Evolutionary conservation across 177 flowering plant genomes (phyloP).

Genomic region (Vitis hybrid): DNA sequence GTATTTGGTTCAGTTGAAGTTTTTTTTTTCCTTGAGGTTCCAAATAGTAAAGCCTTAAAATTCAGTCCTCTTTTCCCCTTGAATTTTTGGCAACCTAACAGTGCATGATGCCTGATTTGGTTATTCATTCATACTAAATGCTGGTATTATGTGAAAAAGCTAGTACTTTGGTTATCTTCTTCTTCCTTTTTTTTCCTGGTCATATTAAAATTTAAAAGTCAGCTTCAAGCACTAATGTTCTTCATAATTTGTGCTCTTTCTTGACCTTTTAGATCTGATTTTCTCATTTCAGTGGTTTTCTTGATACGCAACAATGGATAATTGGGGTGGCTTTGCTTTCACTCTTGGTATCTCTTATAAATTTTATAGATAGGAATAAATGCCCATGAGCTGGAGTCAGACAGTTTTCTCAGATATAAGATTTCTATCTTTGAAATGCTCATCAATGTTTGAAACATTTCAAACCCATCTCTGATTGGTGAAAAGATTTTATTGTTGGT

Average conservation of each 20-base stretch:
- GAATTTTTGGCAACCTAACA: too few species aligned
- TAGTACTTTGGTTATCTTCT: background rate
- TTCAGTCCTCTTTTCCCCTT: too few species aligned
- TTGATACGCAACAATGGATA: background rate
- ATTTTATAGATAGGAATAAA: background rate
- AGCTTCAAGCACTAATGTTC: background rate
- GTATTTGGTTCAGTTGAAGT: too few species aligned
- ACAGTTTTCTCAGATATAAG: background rate
- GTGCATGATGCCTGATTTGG: background rate
- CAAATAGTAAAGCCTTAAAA: too few species aligned
- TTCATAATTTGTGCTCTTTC: background rate
- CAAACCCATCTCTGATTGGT: background rate
- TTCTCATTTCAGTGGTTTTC: background rate
- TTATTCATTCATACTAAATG: background rate
- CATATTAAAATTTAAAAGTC: background rate
- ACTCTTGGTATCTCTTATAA: background rate
- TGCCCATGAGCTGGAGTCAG: background rate
- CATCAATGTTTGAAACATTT: background rate
- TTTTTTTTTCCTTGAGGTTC: too few species aligned
- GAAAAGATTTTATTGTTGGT: too few species aligned
- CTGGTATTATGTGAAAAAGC: background rate
- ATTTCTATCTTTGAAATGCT: background rate
- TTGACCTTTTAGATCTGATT: constrained; percentile 1
- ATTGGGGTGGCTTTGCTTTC: background rate
- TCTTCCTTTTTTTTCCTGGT: background rate